Base-by-base conservation (phyloP, 169 alveolate genomes). In the Cyclospora cayetanensis region DNA sequence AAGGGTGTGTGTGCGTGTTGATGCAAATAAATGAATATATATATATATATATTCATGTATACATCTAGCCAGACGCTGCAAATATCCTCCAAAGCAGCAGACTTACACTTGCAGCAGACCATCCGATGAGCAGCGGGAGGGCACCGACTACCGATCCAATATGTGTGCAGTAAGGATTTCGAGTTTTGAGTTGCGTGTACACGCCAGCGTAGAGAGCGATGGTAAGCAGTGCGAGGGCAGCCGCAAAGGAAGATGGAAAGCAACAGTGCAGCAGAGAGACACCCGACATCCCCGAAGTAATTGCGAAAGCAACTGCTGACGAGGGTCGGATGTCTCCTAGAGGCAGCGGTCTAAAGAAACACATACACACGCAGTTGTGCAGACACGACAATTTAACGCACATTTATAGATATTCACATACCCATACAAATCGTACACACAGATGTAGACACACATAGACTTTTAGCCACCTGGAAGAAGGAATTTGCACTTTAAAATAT, bases 111-210 rank as follows among this genome's bases (percentile, higher is more conserved):
- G 94, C 94, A 2, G 92, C 94, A 27, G 84, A 39, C 76, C 91
- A 90, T 0, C 94, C 94, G 1, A 90, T 90, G 50, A 90, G 83
- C 22, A 90, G 37, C 1, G 94, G 94, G 11, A 90, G 18, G 20
- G 94, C 65, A 29, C 94, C 94, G 42, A 68, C 90, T 2, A 90
- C 77, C 39, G 94, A 80, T 29, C 94, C 94, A 29, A 90, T 83
- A 60, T 90, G 94, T 4, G 94, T 90, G 86, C 74, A 79, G 68
- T 79, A 90, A 1, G 91, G 91, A 22, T 37, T 52, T 66, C 18
- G n/a, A n/a, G 66, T 42, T 63, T 90, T 90, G 72, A 90, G 53
- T 9, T 91, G 94, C 18, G 94, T 90, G 39, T 90, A 90, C n/a
- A 90, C 94, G 29, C 91, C 52, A 20, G 94, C 80, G 60, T 90